Evolutionary conservation across 2,329 filamentous ascomycete genomes (phyloP).

Genomic region (Fusarium sublunatum): DNA sequence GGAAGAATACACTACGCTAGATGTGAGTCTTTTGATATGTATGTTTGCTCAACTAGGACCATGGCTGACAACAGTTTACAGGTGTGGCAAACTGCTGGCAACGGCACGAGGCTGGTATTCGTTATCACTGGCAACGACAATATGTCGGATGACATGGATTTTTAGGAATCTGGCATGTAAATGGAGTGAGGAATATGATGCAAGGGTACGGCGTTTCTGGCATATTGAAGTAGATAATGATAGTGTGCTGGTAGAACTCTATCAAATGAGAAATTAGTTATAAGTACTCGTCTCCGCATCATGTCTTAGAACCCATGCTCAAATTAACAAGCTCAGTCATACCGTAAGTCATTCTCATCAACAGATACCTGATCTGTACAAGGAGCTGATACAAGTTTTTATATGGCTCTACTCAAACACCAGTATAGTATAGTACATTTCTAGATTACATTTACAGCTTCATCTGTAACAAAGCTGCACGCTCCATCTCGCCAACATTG

Average conservation of each 20-base stretch:
- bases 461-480: constrained; percentile 65
- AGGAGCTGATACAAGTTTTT: constrained; percentile 27
- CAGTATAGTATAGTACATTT: constrained; percentile 44
- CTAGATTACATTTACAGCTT: constrained; percentile 54
- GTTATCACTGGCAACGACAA: constrained; percentile 68
- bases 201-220: constrained; percentile 50
- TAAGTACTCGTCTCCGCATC: not conserved
- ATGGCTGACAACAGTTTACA: constrained; percentile 57
- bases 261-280: constrained; percentile 22
- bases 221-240: constrained; percentile 41
- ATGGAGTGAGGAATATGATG: constrained; percentile 33
- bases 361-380: not conserved
- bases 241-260: constrained; percentile 31
- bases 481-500: constrained; percentile 87
- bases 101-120: constrained; percentile 77
- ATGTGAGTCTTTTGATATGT: constrained; percentile 75
- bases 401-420: constrained; percentile 36
- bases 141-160: constrained; percentile 61
- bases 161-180: constrained; percentile 36
- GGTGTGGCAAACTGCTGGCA: constrained; percentile 83
- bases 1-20: constrained; percentile 87
- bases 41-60: not conserved
- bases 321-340: not conserved
- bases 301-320: not conserved
- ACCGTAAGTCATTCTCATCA: not conserved